These are phyloP conservation scores for Fraxinus excelsior DNA, from an alignment of 257 asterid genomes.

Conservation along the genomic window DNA sequence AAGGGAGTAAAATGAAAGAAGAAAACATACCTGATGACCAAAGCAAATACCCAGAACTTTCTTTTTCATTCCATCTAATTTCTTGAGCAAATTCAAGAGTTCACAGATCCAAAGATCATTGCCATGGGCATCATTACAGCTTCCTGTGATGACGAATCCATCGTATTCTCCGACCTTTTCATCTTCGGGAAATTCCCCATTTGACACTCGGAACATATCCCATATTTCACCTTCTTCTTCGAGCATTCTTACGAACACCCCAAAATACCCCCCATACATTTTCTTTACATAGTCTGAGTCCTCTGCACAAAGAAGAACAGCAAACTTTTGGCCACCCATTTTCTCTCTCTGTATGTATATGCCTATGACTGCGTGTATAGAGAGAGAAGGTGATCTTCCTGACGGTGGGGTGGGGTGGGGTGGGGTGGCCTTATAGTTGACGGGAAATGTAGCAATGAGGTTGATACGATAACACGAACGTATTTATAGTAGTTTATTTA, in stretches of 20 bases:
- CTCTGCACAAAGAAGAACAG: not conserved
- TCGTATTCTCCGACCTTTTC: slow-evolving; percentile 59
- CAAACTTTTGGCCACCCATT: not conserved
- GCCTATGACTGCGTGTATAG: not conserved
- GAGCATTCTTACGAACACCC: slow-evolving; percentile 81
- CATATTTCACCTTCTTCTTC: slow-evolving; percentile 87
- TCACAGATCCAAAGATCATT: slow-evolving; percentile 74
- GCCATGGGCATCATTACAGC: slow-evolving; percentile 91
- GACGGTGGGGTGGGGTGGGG: too few relatives aligned
- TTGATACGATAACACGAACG: too few relatives aligned
- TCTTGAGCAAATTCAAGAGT: slow-evolving; percentile 51
- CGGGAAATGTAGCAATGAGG: too few relatives aligned
- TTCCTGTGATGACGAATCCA: slow-evolving; percentile 88
- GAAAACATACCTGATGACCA: slow-evolving; percentile 71
- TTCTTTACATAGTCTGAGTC: slow-evolving; percentile 42
- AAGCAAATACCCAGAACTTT: slow-evolving; percentile 83
- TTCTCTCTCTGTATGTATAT: not conserved
- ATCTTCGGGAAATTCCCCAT: slow-evolving; percentile 76
- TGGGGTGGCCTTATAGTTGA: too few relatives aligned
- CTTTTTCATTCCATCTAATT: slow-evolving; percentile 65
- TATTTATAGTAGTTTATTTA: too few relatives aligned
- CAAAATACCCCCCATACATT: slow-evolving; percentile 81
- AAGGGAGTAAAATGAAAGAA: not conserved
- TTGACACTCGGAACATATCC: slow-evolving; percentile 61
- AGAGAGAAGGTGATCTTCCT: slow-evolving; percentile 1